Evolutionary conservation across 306 rosid species (phyloP), one percentile per base, ranked within the genome.

Genomic region (Lupinus albus): DNA sequence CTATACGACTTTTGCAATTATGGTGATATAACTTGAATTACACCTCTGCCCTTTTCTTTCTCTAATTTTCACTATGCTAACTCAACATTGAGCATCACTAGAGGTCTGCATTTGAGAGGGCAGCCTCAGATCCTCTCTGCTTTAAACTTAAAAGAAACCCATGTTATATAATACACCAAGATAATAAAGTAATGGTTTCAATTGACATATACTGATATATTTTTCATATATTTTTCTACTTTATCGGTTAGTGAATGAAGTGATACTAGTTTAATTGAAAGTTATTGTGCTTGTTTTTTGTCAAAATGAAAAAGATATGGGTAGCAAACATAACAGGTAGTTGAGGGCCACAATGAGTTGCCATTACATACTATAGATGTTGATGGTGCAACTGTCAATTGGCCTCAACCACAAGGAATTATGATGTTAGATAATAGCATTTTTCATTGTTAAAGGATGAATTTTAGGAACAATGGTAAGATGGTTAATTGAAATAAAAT

Each of bases 311-410:
- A 55, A 47, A 11, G 4, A 25, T 30, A 17, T 48, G 35, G 53
- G 11, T 10, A 8, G 18, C 64, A 60, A 66, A 71, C 21, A 76
- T 36, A 66, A 53, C 63, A 71, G 71, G 72, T 67, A 49, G 60
- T 47, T 61, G 81, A 0, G 69, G 81, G 69, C 35, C 68, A 71
- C 21, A 61, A 39, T 80, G 71, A 64, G 64, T 57, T 48, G 71
- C 9, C 39, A 65, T 46, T 50, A 13, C 9, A 49, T 33, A 41
- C 59, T 41, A 30, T 20, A 30, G 79, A 79, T 57, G 56, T 64
- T 21, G 74, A 70, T 70, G 80, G 42, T 28, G 17, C 46, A 69
- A 59, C 80, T 45, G 42, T 58, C 66, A 41, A 41, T 41, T 48
- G 61, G 57, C 35, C 21, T 64, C 45, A 55, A 7, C 35, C 21